Percentiles rank a stretch among this genome's conserved stretches.
These are phyloP conservation scores for Leptographium galeiforme DNA, from an alignment of 2,329 filamentous ascomycete species.

Conservation along the genomic window DNA sequence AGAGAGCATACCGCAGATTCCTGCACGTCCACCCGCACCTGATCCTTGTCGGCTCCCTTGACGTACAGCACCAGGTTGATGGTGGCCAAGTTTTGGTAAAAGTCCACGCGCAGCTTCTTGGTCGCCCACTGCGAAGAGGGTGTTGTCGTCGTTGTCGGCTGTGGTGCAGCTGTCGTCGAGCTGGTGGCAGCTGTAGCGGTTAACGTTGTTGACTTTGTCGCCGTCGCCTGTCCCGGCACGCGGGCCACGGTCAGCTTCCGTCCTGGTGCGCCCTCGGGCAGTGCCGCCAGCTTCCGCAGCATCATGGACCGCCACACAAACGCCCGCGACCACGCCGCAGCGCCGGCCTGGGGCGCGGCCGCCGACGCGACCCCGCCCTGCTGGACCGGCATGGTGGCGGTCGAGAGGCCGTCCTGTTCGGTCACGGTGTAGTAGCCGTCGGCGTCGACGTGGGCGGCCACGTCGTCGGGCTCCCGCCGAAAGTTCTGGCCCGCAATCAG, in stretches of 20 bases:
- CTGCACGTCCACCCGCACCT: conserved; percentile 1
- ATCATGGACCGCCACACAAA: conserved; percentile 33
- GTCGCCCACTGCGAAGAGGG: conserved; percentile 4
- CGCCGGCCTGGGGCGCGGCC: not conserved
- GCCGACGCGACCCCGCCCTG: not conserved
- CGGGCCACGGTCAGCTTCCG: conserved; percentile 29
- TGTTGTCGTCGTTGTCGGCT: not conserved
- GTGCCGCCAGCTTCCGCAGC: conserved; percentile 28
- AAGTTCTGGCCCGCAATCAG: conserved; percentile 24
- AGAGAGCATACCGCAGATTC: conserved; percentile 9
- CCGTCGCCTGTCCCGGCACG: conserved; percentile 13
- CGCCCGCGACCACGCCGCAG: conserved; percentile 24
- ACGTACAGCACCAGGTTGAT: conserved; percentile 25
- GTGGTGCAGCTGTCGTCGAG: not conserved
- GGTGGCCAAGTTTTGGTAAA: conserved; percentile 25
- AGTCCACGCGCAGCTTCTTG: conserved; percentile 24
- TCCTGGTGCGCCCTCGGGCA: conserved; percentile 29
- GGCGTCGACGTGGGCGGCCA: conserved; percentile 25
- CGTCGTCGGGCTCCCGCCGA: conserved; percentile 22
- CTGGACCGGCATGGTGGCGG: conserved; percentile 5
- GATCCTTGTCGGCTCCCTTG: conserved; percentile 21
- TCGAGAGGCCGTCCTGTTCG: conserved; percentile 17
- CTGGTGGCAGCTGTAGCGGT: too few relatives aligned
- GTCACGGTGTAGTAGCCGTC: conserved; percentile 34
- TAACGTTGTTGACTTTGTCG: not conserved